Base-by-base conservation (phyloP, 257 asterid genomes). In the Osmanthus fragrans region DNA sequence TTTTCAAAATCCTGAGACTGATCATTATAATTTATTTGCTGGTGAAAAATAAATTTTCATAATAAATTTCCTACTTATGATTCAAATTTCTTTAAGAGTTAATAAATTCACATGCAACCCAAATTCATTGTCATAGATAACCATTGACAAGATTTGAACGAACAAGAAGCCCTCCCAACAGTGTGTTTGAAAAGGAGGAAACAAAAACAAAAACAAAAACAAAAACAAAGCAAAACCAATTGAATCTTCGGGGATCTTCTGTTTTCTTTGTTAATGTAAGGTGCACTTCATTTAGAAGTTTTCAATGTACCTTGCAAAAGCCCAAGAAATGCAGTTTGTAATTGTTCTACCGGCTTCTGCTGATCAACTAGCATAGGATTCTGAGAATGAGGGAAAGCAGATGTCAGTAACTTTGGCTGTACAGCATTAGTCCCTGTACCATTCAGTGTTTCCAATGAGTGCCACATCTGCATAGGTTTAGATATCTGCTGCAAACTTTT, bases 331-430 rank as follows among this genome's bases (percentile, higher is more conserved):
- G 74, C 68, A 15, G 77, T 16, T 69, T 70, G 85, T 0, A 79
- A 10, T 72, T 66, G 86, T 29, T 79, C 77, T 71, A 66, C 81
- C 8, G 74, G 76, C 66, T 47, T 81, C 64, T 71, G 21, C 60
- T 74, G 84, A 70, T 81, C 79, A 0, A 63, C 79, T 66, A 77
- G 36, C 18, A 66, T 47, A 27, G 69, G 71, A 79, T 81, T 81
- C 63, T 74, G 89, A 49, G 85, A n/a, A 70, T 72, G 73, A 39
- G 76, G 80, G 76, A 77, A 79, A 73, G 75, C 30, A 60, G 82
- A 70, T 68, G 70, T 21, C 76, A 71, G 83, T 47, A 81, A 42
- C 65, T 77, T 65, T 4, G 81, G 63, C 23, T 71, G 81, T 3
- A 4, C 74, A 2, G 65, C 47, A 21, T 74, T 76, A 77, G 74